These are phyloP conservation scores for Spongispora temasekensis DNA, from an alignment of 1,284 basidiomycete species.

Conservation along the genomic window DNA sequence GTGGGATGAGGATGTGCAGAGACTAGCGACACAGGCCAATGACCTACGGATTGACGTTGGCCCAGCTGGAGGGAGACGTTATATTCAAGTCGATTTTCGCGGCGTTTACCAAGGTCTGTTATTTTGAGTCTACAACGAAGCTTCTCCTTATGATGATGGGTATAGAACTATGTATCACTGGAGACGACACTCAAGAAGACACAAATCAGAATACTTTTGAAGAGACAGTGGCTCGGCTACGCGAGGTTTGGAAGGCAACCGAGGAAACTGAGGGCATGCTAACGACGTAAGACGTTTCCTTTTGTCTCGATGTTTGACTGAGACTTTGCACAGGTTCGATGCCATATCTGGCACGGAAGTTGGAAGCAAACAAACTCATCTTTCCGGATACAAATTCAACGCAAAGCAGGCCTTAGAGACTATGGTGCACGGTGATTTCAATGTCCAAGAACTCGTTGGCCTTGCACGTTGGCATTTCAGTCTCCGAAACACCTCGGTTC, in stretches of 20 bases:
- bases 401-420: slow-evolving; percentile 54
- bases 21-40: slow-evolving; percentile 35
- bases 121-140: not conserved
- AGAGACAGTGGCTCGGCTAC: slow-evolving; percentile 52
- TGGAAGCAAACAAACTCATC: slow-evolving; percentile 46
- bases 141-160: slow-evolving; percentile 9
- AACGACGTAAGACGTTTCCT: slow-evolving; percentile 48
- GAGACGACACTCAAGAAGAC: slow-evolving; percentile 31
- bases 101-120: slow-evolving; percentile 51
- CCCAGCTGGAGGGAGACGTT: slow-evolving; percentile 46
- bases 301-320: not conserved
- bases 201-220: slow-evolving; percentile 43
- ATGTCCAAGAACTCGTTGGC: slow-evolving; percentile 40
- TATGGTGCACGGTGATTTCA: slow-evolving; percentile 48
- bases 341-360: slow-evolving; percentile 54
- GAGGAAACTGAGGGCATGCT: slow-evolving; percentile 54
- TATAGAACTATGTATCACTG: slow-evolving; percentile 43
- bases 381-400: slow-evolving; percentile 52
- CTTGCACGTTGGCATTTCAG: slow-evolving; percentile 55
- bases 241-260: slow-evolving; percentile 53
- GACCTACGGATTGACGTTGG: slow-evolving; percentile 42
- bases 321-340: slow-evolving; percentile 54
- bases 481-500: slow-evolving; percentile 46
- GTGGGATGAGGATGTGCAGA: slow-evolving; percentile 46
- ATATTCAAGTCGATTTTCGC: slow-evolving; percentile 48